Base-by-base conservation (phyloP, 345 rosid species). In the Conringia planisiliqua region DNA sequence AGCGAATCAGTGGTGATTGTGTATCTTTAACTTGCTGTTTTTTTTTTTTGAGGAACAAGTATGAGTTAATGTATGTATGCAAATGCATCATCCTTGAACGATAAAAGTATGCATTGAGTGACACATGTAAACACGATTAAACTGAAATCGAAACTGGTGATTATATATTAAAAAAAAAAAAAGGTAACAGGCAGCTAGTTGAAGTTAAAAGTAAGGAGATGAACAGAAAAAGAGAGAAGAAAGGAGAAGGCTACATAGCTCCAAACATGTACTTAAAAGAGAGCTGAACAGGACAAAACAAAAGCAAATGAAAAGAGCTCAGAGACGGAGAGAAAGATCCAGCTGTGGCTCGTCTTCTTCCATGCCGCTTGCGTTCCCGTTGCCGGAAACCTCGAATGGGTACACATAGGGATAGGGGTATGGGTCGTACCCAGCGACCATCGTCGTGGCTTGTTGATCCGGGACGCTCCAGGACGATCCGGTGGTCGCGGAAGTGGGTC, bases 291-390 rank as follows among this genome's bases (percentile, higher is more conserved):
- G 60, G 52, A 46, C 32, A 7, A 74, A 65, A 73, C 65, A 30
- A 27, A 12, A 6, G 4, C 13, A 33, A 56, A 30, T 35, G 20
- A 13, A 3, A 68, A 13, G 13, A 58, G 3, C 29, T 78, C 62
- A 78, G 2, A 78, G 36, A 61, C 82, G 82, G 29, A 78, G 78
- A 62, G 82, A 78, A 2, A 78, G 82, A 36, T 78, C 75, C 6
- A 78, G 71, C 33, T 52, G n/a, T 60, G 74, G 48, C 3, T 68
- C 74, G 1, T 78, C 78, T 59, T 78, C 81, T 6, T 50, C 81
- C 63, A 65, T n/a, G 42, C 16, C 66, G 18, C 7, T 46, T 10
- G 55, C 47, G 18, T 24, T 73, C 0, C 10, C 79, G 16, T 39
- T 22, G 18, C 29, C 26, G 5, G 38, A 14, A 0, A 66, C 1